A percentile compares a stretch with the other conserved stretches of the same genome.
Evolutionary conservation across 495 filamentous ascomycete genomes (phyloP).

Genomic region (Aspergillus conjunctus): DNA sequence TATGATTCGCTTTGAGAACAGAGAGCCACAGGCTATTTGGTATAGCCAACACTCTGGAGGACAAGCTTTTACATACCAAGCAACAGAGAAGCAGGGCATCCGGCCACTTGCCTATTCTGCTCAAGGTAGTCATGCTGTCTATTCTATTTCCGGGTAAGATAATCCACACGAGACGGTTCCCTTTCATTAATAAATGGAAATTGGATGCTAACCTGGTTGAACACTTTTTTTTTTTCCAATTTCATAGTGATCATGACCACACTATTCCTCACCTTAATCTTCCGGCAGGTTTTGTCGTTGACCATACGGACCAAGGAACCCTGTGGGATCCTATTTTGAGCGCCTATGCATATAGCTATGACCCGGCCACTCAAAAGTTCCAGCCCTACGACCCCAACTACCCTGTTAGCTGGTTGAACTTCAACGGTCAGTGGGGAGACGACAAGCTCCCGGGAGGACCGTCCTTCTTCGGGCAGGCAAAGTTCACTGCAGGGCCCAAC

Average conservation of each 20-base stretch:
- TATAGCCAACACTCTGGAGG: constrained; percentile 64
- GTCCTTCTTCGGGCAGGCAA: constrained; percentile 52
- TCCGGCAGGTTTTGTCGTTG: constrained; percentile 60
- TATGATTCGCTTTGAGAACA: constrained; percentile 67
- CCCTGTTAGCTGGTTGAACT: constrained; percentile 55
- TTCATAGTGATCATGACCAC: constrained; percentile 53
- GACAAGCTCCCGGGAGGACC: constrained; percentile 55
- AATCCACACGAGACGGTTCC: neutral
- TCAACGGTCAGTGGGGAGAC: constrained; percentile 60
- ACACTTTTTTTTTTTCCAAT: neutral
- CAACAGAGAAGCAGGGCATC: constrained; percentile 53
- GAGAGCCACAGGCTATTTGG: constrained; percentile 60
- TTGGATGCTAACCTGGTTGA: constrained; percentile 3
- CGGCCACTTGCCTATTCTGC: constrained; percentile 57
- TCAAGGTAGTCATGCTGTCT: constrained; percentile 62
- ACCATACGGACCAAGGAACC: constrained; percentile 58
- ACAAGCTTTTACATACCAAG: constrained; percentile 62
- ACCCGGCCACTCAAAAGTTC: constrained; percentile 41
- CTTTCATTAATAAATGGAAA: neutral
- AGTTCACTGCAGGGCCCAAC: constrained; percentile 55
- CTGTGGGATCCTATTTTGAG: constrained; percentile 57
- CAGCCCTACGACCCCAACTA: constrained; percentile 41
- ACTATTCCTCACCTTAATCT: constrained; percentile 67
- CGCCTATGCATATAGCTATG: constrained; percentile 55
- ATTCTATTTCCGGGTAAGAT: constrained; percentile 52